Evolutionary conservation across 2,329 filamentous ascomycete species (phyloP), one percentile per base, ranked within the genome.

Genomic region (Pseudocercospora cruenta): DNA sequence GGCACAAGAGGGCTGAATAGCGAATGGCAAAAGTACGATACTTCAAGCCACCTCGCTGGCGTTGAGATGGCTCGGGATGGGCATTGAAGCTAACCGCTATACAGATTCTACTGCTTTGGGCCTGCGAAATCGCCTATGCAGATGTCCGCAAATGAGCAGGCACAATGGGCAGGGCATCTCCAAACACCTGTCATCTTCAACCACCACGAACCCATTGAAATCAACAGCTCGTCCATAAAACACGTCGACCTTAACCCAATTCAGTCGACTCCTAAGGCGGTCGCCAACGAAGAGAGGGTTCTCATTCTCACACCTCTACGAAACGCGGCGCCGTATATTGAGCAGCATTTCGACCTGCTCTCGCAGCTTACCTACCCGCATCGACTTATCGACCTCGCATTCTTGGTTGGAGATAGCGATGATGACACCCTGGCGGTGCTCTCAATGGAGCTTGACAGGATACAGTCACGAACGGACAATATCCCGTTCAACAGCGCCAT

Each of bases 181-280:
- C 90, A 94, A 74, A 98, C 95, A 3, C 95, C 95, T 58, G 93
- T 99, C 73, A 87, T 97, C 71, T 97, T 96, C 85, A 99, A 99
- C 82, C 92, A 94, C 80, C 95, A 98, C 80, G 89, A 91, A 69
- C 90, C 95, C 39, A 85, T 97, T 75, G 88, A 91, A 77, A 84
- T 98, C 81, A 95, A 97, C 79, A 88, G 90, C 67, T 87, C 87
- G 63, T 89, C 89, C 61, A 96, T 99, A 80, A 80, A 90, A 71
- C 87, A 90, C 69, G 83, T 97, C 76, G 86, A 98, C 79, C 88
- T 99, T 66, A 98, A 99, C 79, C 85, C 86, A 6, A 88, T 98
- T 80, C 86, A 85, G 72, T 96, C 94, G 1, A 96, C 93, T 10
- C 85, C 86, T 67, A 89, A 94, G 75, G 94, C 94, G 31, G 79